A percentile compares a stretch with the other conserved stretches of the same genome.
These are phyloP conservation scores for Blastocrithidia nonstop DNA, from an alignment of 208 protist genomes.

Conservation along the genomic window DNA sequence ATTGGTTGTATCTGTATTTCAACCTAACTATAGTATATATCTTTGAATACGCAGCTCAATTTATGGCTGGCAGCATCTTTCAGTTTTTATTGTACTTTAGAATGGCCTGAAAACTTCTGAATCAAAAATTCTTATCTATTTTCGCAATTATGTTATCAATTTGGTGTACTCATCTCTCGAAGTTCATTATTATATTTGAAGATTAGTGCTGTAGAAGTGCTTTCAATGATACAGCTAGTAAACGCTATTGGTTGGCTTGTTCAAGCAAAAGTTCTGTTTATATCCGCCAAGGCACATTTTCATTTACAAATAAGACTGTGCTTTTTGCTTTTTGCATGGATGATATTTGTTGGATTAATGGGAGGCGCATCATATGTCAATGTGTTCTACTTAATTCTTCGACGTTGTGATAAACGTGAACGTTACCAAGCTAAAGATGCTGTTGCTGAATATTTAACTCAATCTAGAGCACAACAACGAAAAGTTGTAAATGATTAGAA, in stretches of 20 bases:
- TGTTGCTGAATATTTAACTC: slow-evolving; percentile 5
- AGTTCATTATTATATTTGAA: slow-evolving; percentile 60
- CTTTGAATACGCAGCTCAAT: slow-evolving; percentile 74
- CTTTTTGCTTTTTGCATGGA: slow-evolving; percentile 67
- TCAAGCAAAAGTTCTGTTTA: slow-evolving; percentile 58
- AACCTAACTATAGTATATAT: slow-evolving; percentile 76
- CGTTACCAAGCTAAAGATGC: slow-evolving; percentile 12
- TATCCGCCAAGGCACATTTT: slow-evolving; percentile 16
- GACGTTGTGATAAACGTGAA: slow-evolving; percentile 13
- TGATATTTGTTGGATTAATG: slow-evolving; percentile 83
- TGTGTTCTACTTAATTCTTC: slow-evolving; percentile 80
- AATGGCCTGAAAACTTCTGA: slow-evolving; percentile 34
- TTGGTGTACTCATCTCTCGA: slow-evolving; percentile 80
- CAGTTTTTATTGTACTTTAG: slow-evolving; percentile 34
- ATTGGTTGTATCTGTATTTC: slow-evolving; percentile 54
- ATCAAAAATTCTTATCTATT: slow-evolving; percentile 64
- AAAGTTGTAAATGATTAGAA: not conserved
- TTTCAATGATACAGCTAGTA: slow-evolving; percentile 71
- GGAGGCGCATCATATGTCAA: slow-evolving; percentile 88
- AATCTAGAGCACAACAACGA: slow-evolving; percentile 1
- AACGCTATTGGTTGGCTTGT: slow-evolving; percentile 80
- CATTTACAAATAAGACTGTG: slow-evolving; percentile 24
- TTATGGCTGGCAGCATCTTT: slow-evolving; percentile 74
- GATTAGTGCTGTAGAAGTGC: slow-evolving; percentile 63
- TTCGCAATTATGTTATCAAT: slow-evolving; percentile 82